Conservation (phyloP, 1,284 basidiomycete species). For the Omphalotus olearius region DNA sequence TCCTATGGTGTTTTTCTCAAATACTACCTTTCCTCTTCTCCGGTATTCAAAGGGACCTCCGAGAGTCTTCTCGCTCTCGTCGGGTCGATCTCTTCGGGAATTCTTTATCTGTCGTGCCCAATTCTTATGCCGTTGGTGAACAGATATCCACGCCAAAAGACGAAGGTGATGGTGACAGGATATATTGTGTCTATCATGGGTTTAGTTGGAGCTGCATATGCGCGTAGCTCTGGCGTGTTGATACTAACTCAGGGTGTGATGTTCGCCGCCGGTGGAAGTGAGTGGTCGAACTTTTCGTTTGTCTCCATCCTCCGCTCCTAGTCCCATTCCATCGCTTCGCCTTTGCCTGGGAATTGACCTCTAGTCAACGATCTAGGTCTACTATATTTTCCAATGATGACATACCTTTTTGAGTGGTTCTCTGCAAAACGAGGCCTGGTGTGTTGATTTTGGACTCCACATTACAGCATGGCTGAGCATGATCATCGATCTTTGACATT, state of each 20-base stretch:
- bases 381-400: constrained; percentile 15
- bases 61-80: constrained; percentile 10
- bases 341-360: not conserved
- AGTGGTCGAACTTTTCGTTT: not conserved
- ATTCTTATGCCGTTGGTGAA: constrained; percentile 10
- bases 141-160: constrained; percentile 10
- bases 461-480: not conserved
- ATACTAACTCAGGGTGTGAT: constrained; percentile 14
- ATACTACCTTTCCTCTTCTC: constrained; percentile 9
- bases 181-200: constrained; percentile 9
- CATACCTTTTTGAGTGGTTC: constrained; percentile 16
- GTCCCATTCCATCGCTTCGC: not conserved
- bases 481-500: not conserved
- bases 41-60: constrained; percentile 5
- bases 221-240: constrained; percentile 5
- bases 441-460: not conserved
- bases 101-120: constrained; percentile 10
- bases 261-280: constrained; percentile 14
- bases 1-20: constrained; percentile 14
- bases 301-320: not conserved
- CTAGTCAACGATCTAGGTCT: constrained; percentile 4
- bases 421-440: constrained; percentile 12
- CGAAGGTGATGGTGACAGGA: constrained; percentile 9
- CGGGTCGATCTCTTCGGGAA: constrained; percentile 12
- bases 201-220: constrained; percentile 14